Conservation (phyloP, 2,329 filamentous ascomycete species). For the Rutstroemia sydowiana region DNA sequence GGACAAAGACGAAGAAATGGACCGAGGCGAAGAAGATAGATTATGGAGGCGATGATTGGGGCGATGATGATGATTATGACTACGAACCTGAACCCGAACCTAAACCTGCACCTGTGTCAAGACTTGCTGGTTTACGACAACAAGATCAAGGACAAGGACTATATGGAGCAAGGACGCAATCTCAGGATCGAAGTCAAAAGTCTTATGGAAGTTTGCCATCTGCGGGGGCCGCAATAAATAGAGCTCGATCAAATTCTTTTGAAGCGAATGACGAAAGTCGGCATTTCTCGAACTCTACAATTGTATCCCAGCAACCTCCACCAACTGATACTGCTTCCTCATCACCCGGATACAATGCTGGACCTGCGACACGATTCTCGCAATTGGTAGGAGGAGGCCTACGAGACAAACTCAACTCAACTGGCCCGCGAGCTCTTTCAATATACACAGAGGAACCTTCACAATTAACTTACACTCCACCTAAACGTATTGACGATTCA, state of each 20-base stretch:
- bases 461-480: too few species aligned
- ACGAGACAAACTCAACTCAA: constrained; percentile 15
- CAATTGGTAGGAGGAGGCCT: constrained; percentile 22
- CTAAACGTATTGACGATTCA: constrained; percentile 12
- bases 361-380: constrained; percentile 25
- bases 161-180: constrained; percentile 12
- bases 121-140: constrained; percentile 38
- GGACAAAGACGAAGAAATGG: constrained; percentile 91
- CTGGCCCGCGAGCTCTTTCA: constrained; percentile 20
- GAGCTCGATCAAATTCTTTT: constrained; percentile 40
- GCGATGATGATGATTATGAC: constrained; percentile 59
- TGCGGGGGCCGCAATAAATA: constrained; percentile 12
- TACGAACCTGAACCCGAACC: constrained; percentile 30
- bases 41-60: constrained; percentile 95
- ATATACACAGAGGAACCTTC: constrained; percentile 21
- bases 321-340: constrained; percentile 7
- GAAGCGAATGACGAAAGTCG: constrained; percentile 46
- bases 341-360: not conserved
- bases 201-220: constrained; percentile 28
- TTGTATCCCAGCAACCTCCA: constrained; percentile 17
- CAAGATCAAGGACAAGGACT: constrained; percentile 31
- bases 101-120: constrained; percentile 23
- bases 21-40: constrained; percentile 77
- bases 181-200: constrained; percentile 19
- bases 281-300: constrained; percentile 36